Percentiles rank a stretch among this genome's conserved stretches.
Conservation (phyloP, 257 asterid genomes). For the Solanum pennellii region DNA sequence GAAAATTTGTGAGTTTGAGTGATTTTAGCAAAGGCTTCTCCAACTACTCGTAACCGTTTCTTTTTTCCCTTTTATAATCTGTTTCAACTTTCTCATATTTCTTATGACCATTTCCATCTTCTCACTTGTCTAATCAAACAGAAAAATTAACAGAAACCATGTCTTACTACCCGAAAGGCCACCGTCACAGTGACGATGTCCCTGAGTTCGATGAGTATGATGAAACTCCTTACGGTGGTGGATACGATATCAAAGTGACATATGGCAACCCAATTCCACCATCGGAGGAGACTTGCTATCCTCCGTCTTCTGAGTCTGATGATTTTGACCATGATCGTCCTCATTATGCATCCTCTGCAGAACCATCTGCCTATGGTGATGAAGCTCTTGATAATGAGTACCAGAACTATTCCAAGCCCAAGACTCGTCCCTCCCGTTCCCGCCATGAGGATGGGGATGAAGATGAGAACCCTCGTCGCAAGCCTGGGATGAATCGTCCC, state of each 20-base stretch:
- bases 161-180: conserved; percentile 14
- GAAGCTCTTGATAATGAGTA: conserved; percentile 77
- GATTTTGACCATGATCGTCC: conserved; percentile 77
- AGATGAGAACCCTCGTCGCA: conserved; percentile 22
- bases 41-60: not conserved
- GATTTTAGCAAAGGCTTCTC: not conserved
- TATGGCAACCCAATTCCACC: conserved; percentile 72
- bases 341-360: conserved; percentile 46
- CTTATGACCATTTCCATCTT: not conserved
- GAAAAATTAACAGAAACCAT: not conserved
- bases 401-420: conserved; percentile 62
- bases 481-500: conserved; percentile 26
- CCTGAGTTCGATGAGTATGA: conserved; percentile 85
- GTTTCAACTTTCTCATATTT: not conserved
- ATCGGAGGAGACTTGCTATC: conserved; percentile 39
- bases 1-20: no score
- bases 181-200: conserved; percentile 33
- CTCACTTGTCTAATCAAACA: not conserved
- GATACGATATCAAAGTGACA: conserved; percentile 55
- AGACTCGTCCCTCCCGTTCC: conserved; percentile 34
- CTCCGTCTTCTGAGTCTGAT: conserved; percentile 7
- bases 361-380: conserved; percentile 66
- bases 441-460: conserved; percentile 1
- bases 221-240: conserved; percentile 84
- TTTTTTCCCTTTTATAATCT: not conserved